Evolutionary conservation across 148 eudicot genomes (phyloP).

Genomic region (Simmondsia chinensis): DNA sequence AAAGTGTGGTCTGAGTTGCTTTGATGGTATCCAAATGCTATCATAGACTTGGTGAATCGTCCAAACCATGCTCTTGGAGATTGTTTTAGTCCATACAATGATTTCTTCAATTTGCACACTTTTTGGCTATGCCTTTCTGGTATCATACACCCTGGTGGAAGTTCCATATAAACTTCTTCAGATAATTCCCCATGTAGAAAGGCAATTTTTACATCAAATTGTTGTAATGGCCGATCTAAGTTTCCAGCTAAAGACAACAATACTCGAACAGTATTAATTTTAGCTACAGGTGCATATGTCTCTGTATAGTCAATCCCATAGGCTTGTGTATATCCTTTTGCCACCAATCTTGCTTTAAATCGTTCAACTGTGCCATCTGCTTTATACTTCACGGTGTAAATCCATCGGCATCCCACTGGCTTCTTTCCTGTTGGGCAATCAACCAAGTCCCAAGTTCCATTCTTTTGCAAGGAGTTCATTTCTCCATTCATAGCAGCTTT

Average conservation of each 20-base stretch:
- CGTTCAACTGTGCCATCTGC: background rate
- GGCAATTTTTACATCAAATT: too few species aligned
- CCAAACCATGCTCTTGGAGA: too few species aligned
- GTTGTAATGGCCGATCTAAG: background rate
- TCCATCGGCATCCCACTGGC: background rate
- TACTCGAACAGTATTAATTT: background rate
- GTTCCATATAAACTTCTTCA: too few species aligned
- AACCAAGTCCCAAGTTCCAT: background rate
- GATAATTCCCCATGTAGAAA: too few species aligned
- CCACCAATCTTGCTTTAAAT: background rate
- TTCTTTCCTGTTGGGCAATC: background rate
- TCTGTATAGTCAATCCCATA: background rate
- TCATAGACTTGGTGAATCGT: too few species aligned
- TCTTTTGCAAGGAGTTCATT: background rate
- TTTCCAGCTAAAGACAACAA: background rate
- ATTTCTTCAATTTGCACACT: too few species aligned
- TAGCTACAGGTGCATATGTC: background rate
- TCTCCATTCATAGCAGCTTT: background rate
- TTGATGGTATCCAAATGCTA: too few species aligned
- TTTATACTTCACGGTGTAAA: background rate
- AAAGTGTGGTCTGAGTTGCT: too few species aligned
- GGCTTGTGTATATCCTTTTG: too few species aligned
- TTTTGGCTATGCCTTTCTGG: too few species aligned
- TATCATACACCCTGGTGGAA: too few species aligned
- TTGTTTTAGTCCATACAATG: too few species aligned